These are phyloP conservation scores for Saturnispora galanensis DNA, from an alignment of 805 yeast species.

Conservation along the genomic window DNA sequence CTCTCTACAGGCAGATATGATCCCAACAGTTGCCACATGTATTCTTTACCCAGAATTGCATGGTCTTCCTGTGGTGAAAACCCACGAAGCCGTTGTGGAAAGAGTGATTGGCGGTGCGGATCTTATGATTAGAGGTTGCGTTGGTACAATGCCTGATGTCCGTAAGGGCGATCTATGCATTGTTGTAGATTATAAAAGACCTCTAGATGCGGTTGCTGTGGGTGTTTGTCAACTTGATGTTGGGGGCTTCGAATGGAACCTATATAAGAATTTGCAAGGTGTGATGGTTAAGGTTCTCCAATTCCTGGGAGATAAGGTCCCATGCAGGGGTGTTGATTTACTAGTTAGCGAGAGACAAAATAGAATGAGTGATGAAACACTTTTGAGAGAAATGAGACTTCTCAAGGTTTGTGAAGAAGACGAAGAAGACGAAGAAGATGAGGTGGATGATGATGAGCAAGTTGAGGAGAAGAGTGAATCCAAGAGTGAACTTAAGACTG, in stretches of 20 bases:
- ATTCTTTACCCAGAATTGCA: conserved; percentile 52
- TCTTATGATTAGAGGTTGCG: conserved; percentile 65
- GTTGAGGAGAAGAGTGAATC: conserved; percentile 9
- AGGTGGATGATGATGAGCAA: conserved; percentile 6
- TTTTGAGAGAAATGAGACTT: neutral
- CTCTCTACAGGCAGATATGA: conserved; percentile 14
- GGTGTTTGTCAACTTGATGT: conserved; percentile 52
- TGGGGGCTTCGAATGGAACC: conserved; percentile 21
- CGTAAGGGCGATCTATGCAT: conserved; percentile 57
- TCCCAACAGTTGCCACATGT: conserved; percentile 66
- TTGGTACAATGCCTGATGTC: conserved; percentile 49
- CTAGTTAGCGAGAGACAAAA: conserved; percentile 1
- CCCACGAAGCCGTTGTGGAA: conserved; percentile 66
- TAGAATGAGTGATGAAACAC: neutral
- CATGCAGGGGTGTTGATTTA: conserved; percentile 28
- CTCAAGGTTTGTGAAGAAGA: neutral
- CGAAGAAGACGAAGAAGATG: neutral
- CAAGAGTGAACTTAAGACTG: conserved; percentile 8
- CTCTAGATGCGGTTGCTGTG: conserved; percentile 59
- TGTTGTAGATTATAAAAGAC: conserved; percentile 49
- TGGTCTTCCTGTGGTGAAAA: conserved; percentile 50
- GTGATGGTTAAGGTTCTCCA: conserved; percentile 72
- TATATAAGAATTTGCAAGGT: conserved; percentile 32
- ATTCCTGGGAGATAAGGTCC: conserved; percentile 55
- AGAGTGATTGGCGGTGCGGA: conserved; percentile 72